Evolutionary conservation across 306 rosid species (phyloP), one percentile per base, ranked within the genome.

Genomic region (cucumber (Cucumis sativus)): DNA sequence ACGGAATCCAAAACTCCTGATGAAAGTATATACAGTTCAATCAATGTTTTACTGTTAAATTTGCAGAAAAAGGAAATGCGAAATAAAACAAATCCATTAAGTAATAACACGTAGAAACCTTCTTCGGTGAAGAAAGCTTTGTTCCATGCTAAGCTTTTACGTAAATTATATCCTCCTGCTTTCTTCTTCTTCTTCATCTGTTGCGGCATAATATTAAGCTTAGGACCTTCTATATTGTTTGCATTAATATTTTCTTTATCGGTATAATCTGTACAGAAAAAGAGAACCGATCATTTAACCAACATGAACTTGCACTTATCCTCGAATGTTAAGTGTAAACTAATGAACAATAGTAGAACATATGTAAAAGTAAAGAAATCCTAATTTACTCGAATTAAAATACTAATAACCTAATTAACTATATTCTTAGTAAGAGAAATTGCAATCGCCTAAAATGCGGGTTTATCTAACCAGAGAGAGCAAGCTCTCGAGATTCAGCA

Each of bases 121-220:
- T 92, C 86, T 76, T 95, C 98, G 1, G 94, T 90, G 33, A 89
- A 92, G 84, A 95, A 95, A 67, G 98, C 98, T 71, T 90, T 88
- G 77, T 92, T 85, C 98, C 98, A 95, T 11, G 97, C 98, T 45
- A 95, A 85, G 88, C 98, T 95, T 83, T 92, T 92, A 35, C 98
- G 93, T 86, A 95, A 83, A 80, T 90, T 92, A 87, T 72, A 95
- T 28, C 95, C 95, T 17, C 89, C 91, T 7, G 82, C 83, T 58
- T 85, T 94, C 84, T 88, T 94, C 89, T 88, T 94, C 87, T 86
- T 86, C 83, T 91, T 95, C 97, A 90, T 92, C 82, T 89, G 80
- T 49, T 88, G 96, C 41, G 88, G 88, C 83, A 79, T 89, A 75
- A 89, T 18, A 37, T 85, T 84, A 57, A 91, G 90, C 76, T 91